Percentiles rank a stretch among this genome's conserved stretches.
Evolutionary conservation across 2,329 filamentous ascomycete species (phyloP).

Genomic region (Ophiosphaerella narmari): DNA sequence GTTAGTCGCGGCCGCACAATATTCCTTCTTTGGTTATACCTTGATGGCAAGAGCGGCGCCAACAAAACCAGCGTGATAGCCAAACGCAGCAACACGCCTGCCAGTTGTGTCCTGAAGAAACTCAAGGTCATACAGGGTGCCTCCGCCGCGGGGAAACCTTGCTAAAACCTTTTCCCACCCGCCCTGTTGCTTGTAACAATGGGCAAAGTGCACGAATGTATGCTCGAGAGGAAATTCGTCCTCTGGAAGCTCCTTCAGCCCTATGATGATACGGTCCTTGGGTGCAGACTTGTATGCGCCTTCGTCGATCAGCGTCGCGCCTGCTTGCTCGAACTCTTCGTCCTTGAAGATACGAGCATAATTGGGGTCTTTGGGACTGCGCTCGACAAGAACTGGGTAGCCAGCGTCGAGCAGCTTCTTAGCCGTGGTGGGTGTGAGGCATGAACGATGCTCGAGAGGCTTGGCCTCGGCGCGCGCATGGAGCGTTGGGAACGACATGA

Average conservation of each 20-base stretch:
- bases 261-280: slow-evolving; percentile 48
- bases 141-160: slow-evolving; percentile 76
- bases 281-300: slow-evolving; percentile 46
- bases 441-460: slow-evolving; percentile 48
- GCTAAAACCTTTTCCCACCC: slow-evolving; percentile 77
- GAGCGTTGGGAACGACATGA: slow-evolving; percentile 45
- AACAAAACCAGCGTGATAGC: slow-evolving; percentile 55
- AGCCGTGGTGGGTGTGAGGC: slow-evolving; percentile 46
- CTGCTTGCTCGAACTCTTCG: slow-evolving; percentile 45
- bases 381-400: slow-evolving; percentile 48
- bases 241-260: slow-evolving; percentile 49
- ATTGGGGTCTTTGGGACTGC: slow-evolving; percentile 44
- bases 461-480: slow-evolving; percentile 50
- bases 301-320: slow-evolving; percentile 45
- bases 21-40: slow-evolving; percentile 16
- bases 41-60: slow-evolving; percentile 54
- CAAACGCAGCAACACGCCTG: slow-evolving; percentile 72
- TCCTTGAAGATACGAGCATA: slow-evolving; percentile 50
- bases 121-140: slow-evolving; percentile 82
- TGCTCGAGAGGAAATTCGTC: slow-evolving; percentile 46
- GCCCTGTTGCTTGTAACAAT: slow-evolving; percentile 51
- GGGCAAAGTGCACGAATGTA: slow-evolving; percentile 49
- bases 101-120: slow-evolving; percentile 78
- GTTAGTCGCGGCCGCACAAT: slow-evolving; percentile 9
- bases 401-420: slow-evolving; percentile 49